Evolutionary conservation across 805 yeast genomes (phyloP).

Genomic region (Candida rishiriensis): DNA sequence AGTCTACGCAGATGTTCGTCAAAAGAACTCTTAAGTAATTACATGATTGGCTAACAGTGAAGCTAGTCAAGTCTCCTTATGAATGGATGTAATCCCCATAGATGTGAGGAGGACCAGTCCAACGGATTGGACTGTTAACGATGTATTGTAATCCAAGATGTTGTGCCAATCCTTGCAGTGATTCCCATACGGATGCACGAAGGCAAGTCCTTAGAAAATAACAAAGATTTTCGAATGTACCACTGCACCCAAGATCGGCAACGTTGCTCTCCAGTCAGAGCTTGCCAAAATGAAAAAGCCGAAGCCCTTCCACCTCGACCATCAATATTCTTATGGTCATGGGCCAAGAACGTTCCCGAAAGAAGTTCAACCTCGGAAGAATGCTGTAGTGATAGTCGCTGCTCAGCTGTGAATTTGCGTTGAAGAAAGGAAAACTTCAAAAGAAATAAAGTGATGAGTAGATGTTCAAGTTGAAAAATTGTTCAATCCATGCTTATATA

Average conservation of each 20-base stretch:
- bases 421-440: slow-evolving; percentile 19
- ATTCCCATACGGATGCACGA: slow-evolving; percentile 63
- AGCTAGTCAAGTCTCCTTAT: too few relatives aligned
- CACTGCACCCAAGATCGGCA: slow-evolving; percentile 65
- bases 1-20: too few relatives aligned
- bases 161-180: slow-evolving; percentile 57
- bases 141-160: slow-evolving; percentile 24
- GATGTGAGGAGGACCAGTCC: too few relatives aligned
- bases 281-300: slow-evolving; percentile 8
- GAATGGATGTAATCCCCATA: too few relatives aligned
- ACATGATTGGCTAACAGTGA: too few relatives aligned
- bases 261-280: slow-evolving; percentile 50
- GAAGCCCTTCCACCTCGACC: slow-evolving; percentile 31
- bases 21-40: too few relatives aligned
- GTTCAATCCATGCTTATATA: too few relatives aligned
- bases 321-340: slow-evolving; percentile 50
- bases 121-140: too few relatives aligned
- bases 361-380: slow-evolving; percentile 57
- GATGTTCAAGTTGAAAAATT: too few relatives aligned
- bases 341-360: slow-evolving; percentile 48
- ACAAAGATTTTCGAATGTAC: slow-evolving; percentile 39
- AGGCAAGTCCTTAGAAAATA: slow-evolving; percentile 51
- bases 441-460: neutral
- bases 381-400: slow-evolving; percentile 42
- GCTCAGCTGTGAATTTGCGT: slow-evolving; percentile 54